Percentiles rank a stretch among this genome's conserved stretches.
phyloP scores from a whole-genome alignment of 2,329 filamentous ascomycete genomes.

The Alternaria tenuissima region DNA sequence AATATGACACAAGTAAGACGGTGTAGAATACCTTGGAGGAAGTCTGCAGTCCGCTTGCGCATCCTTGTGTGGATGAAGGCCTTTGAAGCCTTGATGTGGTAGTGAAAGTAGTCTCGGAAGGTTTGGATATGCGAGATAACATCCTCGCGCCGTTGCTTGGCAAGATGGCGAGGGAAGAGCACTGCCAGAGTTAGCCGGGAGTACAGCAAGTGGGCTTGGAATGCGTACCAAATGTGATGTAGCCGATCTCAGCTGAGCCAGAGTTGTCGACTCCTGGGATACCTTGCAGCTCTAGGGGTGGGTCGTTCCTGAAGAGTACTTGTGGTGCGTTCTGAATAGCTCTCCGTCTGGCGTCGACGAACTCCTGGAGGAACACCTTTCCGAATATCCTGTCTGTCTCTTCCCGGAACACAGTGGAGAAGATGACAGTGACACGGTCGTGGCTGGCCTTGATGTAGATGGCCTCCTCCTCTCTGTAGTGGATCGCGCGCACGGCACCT shows the following conservation, averaged over 20 bases:
- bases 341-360: conserved; percentile 92
- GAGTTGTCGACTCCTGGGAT: conserved; percentile 79
- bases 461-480: conserved; percentile 98
- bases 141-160: conserved; percentile 86
- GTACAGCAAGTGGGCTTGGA: conserved; percentile 22
- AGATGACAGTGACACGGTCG: conserved; percentile 98
- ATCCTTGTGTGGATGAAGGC: conserved; percentile 99
- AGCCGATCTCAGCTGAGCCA: conserved; percentile 87
- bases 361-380: conserved; percentile 94
- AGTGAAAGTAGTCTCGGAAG: conserved; percentile 99
- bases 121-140: conserved; percentile 99
- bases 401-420: conserved; percentile 97
- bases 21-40: conserved; percentile 80
- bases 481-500: conserved; percentile 92
- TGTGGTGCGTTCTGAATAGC: conserved; percentile 98
- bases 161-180: conserved; percentile 93
- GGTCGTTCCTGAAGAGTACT: conserved; percentile 94
- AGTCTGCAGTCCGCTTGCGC: conserved; percentile 96
- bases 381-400: conserved; percentile 98
- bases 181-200: conserved; percentile 62
- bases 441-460: conserved; percentile 98
- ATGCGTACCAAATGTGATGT: conserved; percentile 90
- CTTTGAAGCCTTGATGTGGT: conserved; percentile 99
- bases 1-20: background rate
- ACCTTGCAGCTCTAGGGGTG: conserved; percentile 87